These are phyloP conservation scores for Mycena leptocephala DNA, from an alignment of 768 basidiomycete genomes.

Conservation along the genomic window DNA sequence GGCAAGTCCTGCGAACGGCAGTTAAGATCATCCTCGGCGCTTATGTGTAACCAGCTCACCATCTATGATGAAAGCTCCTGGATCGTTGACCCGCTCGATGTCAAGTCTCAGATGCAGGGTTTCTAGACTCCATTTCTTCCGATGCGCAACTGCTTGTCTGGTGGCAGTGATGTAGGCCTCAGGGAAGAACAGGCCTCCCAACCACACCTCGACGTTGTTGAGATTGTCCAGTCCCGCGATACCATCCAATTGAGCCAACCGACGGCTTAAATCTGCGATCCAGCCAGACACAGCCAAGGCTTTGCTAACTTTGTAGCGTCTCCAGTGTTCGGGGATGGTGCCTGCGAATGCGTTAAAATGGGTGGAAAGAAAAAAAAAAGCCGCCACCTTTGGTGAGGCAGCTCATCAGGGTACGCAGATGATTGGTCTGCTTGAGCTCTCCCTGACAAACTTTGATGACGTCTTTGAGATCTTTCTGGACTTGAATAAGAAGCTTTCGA, in stretches of 20 bases:
- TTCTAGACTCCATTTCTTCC: slow-evolving; percentile 94
- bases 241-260: slow-evolving; percentile 86
- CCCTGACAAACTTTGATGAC: slow-evolving; percentile 91
- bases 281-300: slow-evolving; percentile 88
- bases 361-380: slow-evolving; percentile 11
- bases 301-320: slow-evolving; percentile 89
- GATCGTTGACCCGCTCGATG: slow-evolving; percentile 85
- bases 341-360: slow-evolving; percentile 61
- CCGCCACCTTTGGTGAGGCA: slow-evolving; percentile 87
- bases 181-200: slow-evolving; percentile 96
- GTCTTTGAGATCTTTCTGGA: slow-evolving; percentile 86
- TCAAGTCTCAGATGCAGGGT: slow-evolving; percentile 87
- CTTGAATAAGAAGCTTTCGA: slow-evolving; percentile 81
- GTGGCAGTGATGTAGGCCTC: slow-evolving; percentile 97
- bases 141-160: slow-evolving; percentile 95
- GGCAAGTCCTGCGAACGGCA: slow-evolving; percentile 74
- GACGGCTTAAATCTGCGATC: slow-evolving; percentile 86
- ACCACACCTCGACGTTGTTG: slow-evolving; percentile 86
- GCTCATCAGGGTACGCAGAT: slow-evolving; percentile 93
- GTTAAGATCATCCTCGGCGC: slow-evolving; percentile 15
- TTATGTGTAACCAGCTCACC: slow-evolving; percentile 65
- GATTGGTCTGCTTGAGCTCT: slow-evolving; percentile 95
- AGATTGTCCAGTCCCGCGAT: slow-evolving; percentile 78
- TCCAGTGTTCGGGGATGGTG: slow-evolving; percentile 92
- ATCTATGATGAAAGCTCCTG: slow-evolving; percentile 88